Conservation (phyloP, 352 stramenopile genomes). For the Phytophthora litchii region DNA sequence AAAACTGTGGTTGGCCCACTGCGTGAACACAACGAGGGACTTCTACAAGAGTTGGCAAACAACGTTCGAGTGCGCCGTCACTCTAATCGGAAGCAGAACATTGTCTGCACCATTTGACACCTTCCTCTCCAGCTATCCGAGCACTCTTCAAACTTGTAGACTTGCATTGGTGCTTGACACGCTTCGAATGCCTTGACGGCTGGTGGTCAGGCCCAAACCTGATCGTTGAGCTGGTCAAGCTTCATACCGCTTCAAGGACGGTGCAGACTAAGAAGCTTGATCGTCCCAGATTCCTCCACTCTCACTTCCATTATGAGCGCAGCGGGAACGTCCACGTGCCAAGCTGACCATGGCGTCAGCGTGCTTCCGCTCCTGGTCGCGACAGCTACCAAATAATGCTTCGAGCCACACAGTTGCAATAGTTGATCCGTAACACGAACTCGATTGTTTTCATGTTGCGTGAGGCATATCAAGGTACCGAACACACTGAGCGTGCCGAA, state of each 20-base stretch:
- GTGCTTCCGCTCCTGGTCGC: too few relatives aligned
- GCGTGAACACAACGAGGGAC: background rate
- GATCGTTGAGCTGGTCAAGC: slow-evolving; percentile 1
- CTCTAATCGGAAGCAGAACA: background rate
- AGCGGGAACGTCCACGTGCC: too few relatives aligned
- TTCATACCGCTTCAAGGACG: background rate
- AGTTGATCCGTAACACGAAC: too few relatives aligned
- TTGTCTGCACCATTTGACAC: background rate
- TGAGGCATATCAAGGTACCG: background rate
- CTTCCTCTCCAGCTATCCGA: background rate
- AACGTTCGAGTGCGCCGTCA: too few relatives aligned
- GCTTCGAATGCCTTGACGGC: background rate
- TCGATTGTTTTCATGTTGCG: background rate
- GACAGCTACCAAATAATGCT: too few relatives aligned
- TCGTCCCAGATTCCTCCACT: too few relatives aligned
- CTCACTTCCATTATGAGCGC: too few relatives aligned
- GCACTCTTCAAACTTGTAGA: background rate
- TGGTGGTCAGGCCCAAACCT: background rate
- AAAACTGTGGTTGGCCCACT: slow-evolving; percentile 3
- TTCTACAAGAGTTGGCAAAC: background rate
- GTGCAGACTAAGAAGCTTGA: background rate
- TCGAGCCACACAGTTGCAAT: too few relatives aligned
- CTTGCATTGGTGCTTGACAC: slow-evolving; percentile 19
- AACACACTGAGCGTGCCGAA: too few relatives aligned
- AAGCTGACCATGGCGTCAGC: too few relatives aligned